Conservation (phyloP, 805 yeast genomes). For the Ogataea ramenticola region DNA sequence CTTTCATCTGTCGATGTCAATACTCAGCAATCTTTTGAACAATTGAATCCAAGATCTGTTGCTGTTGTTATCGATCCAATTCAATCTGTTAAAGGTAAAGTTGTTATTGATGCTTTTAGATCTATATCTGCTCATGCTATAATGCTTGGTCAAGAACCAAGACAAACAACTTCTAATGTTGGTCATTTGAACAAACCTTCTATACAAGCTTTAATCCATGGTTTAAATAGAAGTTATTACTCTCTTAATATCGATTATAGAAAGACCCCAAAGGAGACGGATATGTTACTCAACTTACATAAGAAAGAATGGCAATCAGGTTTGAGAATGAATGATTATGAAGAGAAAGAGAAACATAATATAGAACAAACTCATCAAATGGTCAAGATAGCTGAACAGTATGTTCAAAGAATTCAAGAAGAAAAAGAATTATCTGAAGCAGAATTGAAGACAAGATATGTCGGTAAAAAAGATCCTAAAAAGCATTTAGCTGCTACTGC, state of each 20-base stretch:
- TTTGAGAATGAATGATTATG: conserved; percentile 67
- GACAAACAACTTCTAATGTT: conserved; percentile 93
- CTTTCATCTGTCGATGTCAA: conserved; percentile 93
- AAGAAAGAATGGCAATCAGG: conserved; percentile 96
- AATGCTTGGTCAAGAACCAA: conserved; percentile 96
- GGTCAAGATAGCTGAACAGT: conserved; percentile 86
- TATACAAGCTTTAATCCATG: conserved; percentile 94
- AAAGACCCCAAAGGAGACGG: conserved; percentile 86
- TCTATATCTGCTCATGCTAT: conserved; percentile 79
- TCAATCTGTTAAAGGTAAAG: conserved; percentile 97
- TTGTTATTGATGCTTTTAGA: conserved; percentile 97
- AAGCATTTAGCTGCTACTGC: conserved; percentile 91
- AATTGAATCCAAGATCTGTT: conserved; percentile 89
- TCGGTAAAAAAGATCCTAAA: conserved; percentile 98
- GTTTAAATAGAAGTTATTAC: conserved; percentile 93
- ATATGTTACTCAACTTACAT: conserved; percentile 89
- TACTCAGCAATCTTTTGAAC: conserved; percentile 97
- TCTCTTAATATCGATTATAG: conserved; percentile 91
- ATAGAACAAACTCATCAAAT: conserved; percentile 64
- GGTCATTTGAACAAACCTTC: conserved; percentile 95
- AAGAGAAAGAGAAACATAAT: conserved; percentile 69
- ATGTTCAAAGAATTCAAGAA: conserved; percentile 85
- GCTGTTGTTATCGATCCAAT: conserved; percentile 99
- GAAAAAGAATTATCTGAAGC: conserved; percentile 85
- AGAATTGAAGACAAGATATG: conserved; percentile 89